Conservation (phyloP, 169 alveolate genomes). For the Plasmodium blacklocki region DNA sequence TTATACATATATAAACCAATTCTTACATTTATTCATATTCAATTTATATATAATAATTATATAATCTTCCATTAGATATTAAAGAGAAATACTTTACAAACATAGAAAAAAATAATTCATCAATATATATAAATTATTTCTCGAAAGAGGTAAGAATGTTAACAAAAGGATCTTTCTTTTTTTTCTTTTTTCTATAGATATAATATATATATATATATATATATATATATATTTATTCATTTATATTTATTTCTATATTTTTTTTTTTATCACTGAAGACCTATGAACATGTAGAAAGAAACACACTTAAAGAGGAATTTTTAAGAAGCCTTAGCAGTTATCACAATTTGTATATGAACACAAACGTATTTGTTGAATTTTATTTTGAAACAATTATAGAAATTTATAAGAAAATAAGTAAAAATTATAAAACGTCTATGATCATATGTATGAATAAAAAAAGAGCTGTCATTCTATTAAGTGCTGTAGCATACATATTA, state of each 20-base stretch:
- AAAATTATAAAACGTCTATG: slow-evolving; percentile 65
- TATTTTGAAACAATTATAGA: slow-evolving; percentile 42
- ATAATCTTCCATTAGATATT: slow-evolving; percentile 8
- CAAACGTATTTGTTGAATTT: slow-evolving; percentile 73
- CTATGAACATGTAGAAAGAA: slow-evolving; percentile 30
- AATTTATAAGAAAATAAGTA: slow-evolving; percentile 43
- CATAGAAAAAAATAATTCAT: slow-evolving; percentile 1
- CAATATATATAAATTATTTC: slow-evolving; percentile 34
- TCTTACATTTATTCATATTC: too few species aligned
- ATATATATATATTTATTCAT: neutral
- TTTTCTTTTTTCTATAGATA: neutral
- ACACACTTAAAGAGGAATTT: slow-evolving; percentile 50
- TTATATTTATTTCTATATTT: neutral
- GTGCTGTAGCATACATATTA: slow-evolving; percentile 49
- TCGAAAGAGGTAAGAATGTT: slow-evolving; percentile 42
- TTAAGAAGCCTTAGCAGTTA: slow-evolving; percentile 62
- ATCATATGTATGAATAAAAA: slow-evolving; percentile 68
- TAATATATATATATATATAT: neutral
- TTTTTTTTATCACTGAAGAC: neutral
- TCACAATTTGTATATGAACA: slow-evolving; percentile 47
- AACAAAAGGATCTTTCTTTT: neutral
- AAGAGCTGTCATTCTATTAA: slow-evolving; percentile 51
- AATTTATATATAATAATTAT: too few species aligned
- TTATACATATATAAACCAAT: neutral
- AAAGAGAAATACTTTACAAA: slow-evolving; percentile 34